These are phyloP conservation scores for Vaccinium darrowii DNA, from an alignment of 148 eudicot genomes.

Conservation along the genomic window DNA sequence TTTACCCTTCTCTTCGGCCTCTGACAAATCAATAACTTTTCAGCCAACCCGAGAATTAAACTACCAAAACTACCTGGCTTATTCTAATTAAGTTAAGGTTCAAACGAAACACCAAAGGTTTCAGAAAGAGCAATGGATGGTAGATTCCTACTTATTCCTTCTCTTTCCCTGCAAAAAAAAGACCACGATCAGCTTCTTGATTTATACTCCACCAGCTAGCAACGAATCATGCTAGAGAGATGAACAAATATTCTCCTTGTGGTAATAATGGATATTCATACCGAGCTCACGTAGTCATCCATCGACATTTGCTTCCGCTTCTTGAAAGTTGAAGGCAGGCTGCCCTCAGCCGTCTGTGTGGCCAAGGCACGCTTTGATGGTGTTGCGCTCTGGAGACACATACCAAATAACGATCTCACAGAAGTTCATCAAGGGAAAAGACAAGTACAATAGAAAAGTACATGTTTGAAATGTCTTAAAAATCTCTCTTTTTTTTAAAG, in stretches of 20 bases:
- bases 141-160: constrained; percentile 20
- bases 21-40: not conserved
- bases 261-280: constrained; percentile 24
- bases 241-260: not conserved
- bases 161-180: constrained; percentile 58
- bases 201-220: not conserved
- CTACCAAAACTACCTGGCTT: not conserved
- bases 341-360: constrained; percentile 62
- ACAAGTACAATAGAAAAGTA: not conserved
- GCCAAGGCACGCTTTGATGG: constrained; percentile 55
- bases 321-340: constrained; percentile 57
- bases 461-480: not conserved
- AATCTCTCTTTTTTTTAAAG: not conserved
- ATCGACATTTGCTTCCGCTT: constrained; percentile 65
- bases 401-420: too few relatives aligned
- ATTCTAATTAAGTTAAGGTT: not conserved
- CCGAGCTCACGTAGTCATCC: constrained; percentile 70
- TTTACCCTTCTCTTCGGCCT: not conserved
- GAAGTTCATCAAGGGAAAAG: not conserved
- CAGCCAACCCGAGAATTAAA: not conserved
- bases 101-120: not conserved
- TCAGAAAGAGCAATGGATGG: not conserved
- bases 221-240: not conserved
- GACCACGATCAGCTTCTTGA: constrained; percentile 2
- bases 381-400: too few relatives aligned